phyloP scores from a whole-genome alignment of 192 early-diverging fungal species.

The Dimargaris cristalligena region DNA sequence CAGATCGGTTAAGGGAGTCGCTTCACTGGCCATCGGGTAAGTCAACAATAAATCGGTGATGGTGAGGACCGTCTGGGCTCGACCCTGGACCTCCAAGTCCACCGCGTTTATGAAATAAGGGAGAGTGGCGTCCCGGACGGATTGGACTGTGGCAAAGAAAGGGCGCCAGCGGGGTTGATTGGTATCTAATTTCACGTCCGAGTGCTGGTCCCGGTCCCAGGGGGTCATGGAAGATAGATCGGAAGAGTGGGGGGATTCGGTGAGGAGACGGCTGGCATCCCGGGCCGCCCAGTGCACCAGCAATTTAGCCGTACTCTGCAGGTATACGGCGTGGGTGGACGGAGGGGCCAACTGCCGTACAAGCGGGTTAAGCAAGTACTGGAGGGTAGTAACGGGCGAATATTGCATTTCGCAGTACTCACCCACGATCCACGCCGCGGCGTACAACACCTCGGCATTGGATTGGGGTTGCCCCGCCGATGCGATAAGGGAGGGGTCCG shows the following conservation, averaged over 20 bases:
- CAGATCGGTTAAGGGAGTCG: constrained; percentile 20
- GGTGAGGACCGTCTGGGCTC: constrained; percentile 16
- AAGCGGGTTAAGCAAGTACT: constrained; percentile 8
- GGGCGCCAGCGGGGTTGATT: constrained; percentile 9
- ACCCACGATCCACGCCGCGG: constrained; percentile 81
- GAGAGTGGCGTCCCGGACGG: not conserved
- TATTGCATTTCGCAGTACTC: constrained; percentile 57
- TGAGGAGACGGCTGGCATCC: constrained; percentile 9
- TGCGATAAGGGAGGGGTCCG: constrained; percentile 42
- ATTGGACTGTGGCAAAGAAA: constrained; percentile 4
- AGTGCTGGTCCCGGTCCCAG: too few species aligned
- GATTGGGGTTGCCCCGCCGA: constrained; percentile 37
- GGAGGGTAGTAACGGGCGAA: constrained; percentile 4
- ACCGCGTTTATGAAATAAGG: constrained; percentile 15
- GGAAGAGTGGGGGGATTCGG: not conserved
- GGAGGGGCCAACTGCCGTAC: constrained; percentile 5
- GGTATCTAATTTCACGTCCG: not conserved
- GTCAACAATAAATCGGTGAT: constrained; percentile 15
- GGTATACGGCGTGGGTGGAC: constrained; percentile 38
- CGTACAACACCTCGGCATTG: constrained; percentile 56
- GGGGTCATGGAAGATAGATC: too few species aligned
- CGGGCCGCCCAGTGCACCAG: constrained; percentile 13
- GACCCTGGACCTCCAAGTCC: constrained; percentile 66
- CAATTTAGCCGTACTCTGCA: constrained; percentile 51
- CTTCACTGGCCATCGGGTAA: constrained; percentile 20